phyloP scores from a whole-genome alignment of 768 basidiomycete species.

The Rossbeevera mucosa region DNA sequence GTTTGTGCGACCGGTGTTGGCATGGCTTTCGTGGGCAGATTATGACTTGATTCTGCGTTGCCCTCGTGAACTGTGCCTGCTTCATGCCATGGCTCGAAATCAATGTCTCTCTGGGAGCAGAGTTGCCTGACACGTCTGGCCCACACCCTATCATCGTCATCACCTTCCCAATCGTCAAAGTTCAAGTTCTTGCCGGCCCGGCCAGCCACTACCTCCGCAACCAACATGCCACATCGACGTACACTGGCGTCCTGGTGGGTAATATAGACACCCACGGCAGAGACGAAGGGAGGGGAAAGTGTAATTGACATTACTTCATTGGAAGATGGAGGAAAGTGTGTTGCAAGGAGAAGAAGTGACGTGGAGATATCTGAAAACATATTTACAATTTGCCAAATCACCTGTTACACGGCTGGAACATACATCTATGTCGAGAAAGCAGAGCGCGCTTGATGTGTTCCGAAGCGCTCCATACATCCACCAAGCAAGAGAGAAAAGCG shows the following conservation, averaged over 20 bases:
- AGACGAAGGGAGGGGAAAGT: conserved; percentile 58
- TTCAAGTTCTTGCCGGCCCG: conserved; percentile 59
- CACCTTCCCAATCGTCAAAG: conserved; percentile 84
- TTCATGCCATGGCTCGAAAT: conserved; percentile 34
- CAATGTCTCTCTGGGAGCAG: conserved; percentile 47
- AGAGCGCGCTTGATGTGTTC: conserved; percentile 80
- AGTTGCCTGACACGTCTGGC: conserved; percentile 56
- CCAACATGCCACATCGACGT: conserved; percentile 88
- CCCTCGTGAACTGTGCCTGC: conserved; percentile 5
- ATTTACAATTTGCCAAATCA: background rate
- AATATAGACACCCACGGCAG: conserved; percentile 69
- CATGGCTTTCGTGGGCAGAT: conserved; percentile 16
- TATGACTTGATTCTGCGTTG: conserved; percentile 1
- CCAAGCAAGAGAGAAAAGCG: conserved; percentile 41
- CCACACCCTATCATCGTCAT: conserved; percentile 61
- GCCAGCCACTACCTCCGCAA: conserved; percentile 73
- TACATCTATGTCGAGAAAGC: conserved; percentile 71
- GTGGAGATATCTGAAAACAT: conserved; percentile 61
- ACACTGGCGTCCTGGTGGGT: conserved; percentile 70
- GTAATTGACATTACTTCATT: conserved; percentile 42
- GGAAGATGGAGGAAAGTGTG: conserved; percentile 55
- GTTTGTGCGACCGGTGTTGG: background rate
- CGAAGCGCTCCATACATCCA: conserved; percentile 69
- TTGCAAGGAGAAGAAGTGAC: conserved; percentile 60
- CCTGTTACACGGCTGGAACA: conserved; percentile 26